phyloP scores from a whole-genome alignment of 2,329 filamentous ascomycete genomes.

The Monilinia polystroma region DNA sequence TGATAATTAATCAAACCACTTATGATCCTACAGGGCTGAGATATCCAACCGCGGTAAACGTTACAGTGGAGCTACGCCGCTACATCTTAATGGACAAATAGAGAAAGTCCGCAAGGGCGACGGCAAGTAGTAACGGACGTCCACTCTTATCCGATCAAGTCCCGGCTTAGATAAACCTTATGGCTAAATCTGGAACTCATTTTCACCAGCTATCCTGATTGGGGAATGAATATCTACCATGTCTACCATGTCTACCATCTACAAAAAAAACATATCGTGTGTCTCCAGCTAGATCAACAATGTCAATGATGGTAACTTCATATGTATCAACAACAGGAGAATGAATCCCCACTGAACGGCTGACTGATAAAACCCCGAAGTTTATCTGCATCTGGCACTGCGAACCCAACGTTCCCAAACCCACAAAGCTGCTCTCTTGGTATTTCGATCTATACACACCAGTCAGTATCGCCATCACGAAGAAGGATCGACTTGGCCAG shows the following conservation, averaged over 20 bases:
- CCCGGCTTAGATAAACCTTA: no score
- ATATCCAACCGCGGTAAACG: background rate
- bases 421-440: background rate
- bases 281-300: background rate
- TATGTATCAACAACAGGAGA: background rate
- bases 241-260: background rate
- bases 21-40: constrained; percentile 13
- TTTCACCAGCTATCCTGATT: background rate
- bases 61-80: background rate
- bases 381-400: background rate
- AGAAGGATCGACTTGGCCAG: background rate
- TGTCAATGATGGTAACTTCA: background rate
- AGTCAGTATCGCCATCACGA: background rate
- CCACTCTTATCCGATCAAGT: background rate
- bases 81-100: constrained; percentile 5
- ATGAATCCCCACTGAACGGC: background rate
- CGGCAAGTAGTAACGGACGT: background rate
- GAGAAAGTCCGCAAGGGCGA: constrained; percentile 14
- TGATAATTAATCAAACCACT: background rate
- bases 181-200: background rate
- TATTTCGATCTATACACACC: background rate
- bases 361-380: background rate
- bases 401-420: background rate
- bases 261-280: background rate
- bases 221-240: background rate